Percentiles rank a stretch among this genome's conserved stretches.
Conservation (phyloP, 768 basidiomycete genomes). For the Hypholoma sublateritium region DNA sequence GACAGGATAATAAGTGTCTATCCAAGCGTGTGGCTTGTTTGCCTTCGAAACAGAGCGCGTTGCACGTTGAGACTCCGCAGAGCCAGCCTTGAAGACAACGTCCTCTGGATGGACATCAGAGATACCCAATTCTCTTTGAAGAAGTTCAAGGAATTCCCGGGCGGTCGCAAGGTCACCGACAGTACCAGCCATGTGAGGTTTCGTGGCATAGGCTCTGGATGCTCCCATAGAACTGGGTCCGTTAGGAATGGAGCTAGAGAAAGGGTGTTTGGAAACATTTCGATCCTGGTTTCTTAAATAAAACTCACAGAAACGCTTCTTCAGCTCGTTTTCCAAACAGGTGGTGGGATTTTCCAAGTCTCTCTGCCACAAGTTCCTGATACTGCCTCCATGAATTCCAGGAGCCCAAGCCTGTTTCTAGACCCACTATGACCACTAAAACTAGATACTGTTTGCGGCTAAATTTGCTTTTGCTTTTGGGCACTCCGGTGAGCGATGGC, state of each 20-base stretch:
- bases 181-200: constrained; percentile 70
- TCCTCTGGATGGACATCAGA: constrained; percentile 28
- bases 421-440: not conserved
- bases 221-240: constrained; percentile 50
- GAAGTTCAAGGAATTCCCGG: constrained; percentile 58
- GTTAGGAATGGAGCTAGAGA: constrained; percentile 47
- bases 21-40: constrained; percentile 62
- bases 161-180: constrained; percentile 57
- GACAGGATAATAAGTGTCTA: constrained; percentile 84
- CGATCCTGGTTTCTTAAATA: not conserved
- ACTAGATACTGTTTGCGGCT: not conserved
- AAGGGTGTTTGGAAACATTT: not conserved
- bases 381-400: not conserved
- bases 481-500: no score
- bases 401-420: not conserved
- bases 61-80: constrained; percentile 59
- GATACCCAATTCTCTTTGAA: constrained; percentile 62
- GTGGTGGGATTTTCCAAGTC: constrained; percentile 5
- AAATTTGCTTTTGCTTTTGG: no score
- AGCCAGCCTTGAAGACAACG: constrained; percentile 71
- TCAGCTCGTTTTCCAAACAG: constrained; percentile 21
- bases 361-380: not conserved
- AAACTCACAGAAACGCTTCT: constrained; percentile 19
- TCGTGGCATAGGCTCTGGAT: constrained; percentile 54
- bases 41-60: constrained; percentile 52